Evolutionary conservation across 345 rosid species (phyloP), one percentile per base, ranked within the genome.

Genomic region (Geranium brycei): DNA sequence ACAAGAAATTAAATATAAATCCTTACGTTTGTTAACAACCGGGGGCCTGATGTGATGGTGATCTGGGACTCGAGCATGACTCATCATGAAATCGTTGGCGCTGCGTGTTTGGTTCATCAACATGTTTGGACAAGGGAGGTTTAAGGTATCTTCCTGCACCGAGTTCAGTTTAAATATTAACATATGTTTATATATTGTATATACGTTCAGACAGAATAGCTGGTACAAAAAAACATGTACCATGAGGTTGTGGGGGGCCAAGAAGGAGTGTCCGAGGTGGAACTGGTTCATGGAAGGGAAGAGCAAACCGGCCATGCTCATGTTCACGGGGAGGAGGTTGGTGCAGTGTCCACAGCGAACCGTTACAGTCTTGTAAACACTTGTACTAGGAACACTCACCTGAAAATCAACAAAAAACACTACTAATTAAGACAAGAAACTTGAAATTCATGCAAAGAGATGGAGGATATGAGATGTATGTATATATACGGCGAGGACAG

Each of bases 311-410:
- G 89, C 78, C 91, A 83, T 88, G 83, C 75, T 87, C 91, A 83
- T 88, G 83, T 77, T 87, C 64, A 85, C 96, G 1, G 97, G 84
- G 64, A 95, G 77, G 59, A 95, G 92, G 73, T 83, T 88, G 74
- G 88, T 77, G 78, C 99, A 95, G 82, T 92, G 96, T 28, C 97
- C 99, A 64, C 97, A 95, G 68, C 96, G 85, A 57, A 95, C 95
- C 11, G 97, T 85, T 41, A 95, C 99, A 10, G 88, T 87, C 88
- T 88, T 95, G 89, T 82, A 84, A 87, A 95, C 78, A 83, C 95
- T 91, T 15, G 87, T 66, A 85, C 85, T 78, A 64, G 99, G 97
- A 75, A 95, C 96, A 66, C 91, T 91, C 72, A 95, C 99, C 99
- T 95, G 67, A 3, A 59, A 55, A 40, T 66, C 19, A 4, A n/a